These are phyloP conservation scores for Lonicera japonica DNA, from an alignment of 129 eudicot species.

Conservation along the genomic window DNA sequence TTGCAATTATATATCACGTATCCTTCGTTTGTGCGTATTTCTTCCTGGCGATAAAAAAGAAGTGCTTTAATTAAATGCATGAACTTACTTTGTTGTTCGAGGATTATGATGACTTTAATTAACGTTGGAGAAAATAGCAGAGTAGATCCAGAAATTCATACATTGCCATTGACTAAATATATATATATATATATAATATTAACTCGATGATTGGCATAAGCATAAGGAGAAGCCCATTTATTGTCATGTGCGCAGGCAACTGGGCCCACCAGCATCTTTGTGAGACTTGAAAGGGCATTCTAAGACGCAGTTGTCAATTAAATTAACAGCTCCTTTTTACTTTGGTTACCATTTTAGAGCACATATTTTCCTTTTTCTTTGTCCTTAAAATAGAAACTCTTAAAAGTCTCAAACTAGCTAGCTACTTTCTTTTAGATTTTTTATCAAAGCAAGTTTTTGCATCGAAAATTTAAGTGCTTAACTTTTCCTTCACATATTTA, in stretches of 20 bases:
- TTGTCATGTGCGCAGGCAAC: not conserved
- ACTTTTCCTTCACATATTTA: not conserved
- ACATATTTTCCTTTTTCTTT: not conserved
- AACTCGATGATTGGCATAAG: not conserved
- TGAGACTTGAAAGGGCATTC: too few relatives aligned
- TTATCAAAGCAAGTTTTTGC: not conserved
- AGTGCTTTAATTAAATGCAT: too few relatives aligned
- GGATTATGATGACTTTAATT: too few relatives aligned
- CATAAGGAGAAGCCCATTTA: not conserved
- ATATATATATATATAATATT: too few relatives aligned
- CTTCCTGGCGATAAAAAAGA: too few relatives aligned
- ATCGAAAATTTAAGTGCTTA: not conserved
- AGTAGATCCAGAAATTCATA: not conserved
- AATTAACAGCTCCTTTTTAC: too few relatives aligned
- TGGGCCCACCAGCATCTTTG: not conserved
- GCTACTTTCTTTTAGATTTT: not conserved
- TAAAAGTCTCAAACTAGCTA: not conserved
- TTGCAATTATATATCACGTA: too few relatives aligned
- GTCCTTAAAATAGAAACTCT: not conserved
- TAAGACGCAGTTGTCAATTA: too few relatives aligned
- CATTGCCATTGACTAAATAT: not conserved
- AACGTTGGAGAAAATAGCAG: too few relatives aligned
- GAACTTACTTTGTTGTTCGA: too few relatives aligned
- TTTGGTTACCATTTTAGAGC: too few relatives aligned
- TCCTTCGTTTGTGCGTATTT: too few relatives aligned